Percentiles rank a stretch among this genome's conserved stretches.
Conservation (phyloP, 1,139 yeast species). For the Yamadazyma diospyri region DNA sequence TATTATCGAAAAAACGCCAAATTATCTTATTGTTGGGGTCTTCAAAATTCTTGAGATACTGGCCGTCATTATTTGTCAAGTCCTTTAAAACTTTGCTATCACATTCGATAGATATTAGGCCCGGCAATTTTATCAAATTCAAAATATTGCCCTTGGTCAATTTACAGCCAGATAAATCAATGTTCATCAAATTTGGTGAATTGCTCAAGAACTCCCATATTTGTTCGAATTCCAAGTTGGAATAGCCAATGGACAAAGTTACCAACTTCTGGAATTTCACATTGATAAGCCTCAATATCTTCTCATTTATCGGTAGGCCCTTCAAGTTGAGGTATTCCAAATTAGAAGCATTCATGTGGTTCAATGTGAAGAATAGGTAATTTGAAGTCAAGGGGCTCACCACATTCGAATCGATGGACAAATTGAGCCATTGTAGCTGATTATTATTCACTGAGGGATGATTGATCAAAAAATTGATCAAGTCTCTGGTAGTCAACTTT, state of each 20-base stretch:
- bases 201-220: slow-evolving; percentile 46
- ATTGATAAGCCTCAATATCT: slow-evolving; percentile 54
- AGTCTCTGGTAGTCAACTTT: slow-evolving; percentile 67
- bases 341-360: slow-evolving; percentile 49
- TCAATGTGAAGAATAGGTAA: slow-evolving; percentile 56
- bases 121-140: slow-evolving; percentile 26
- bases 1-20: slow-evolving; percentile 55
- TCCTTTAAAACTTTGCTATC: slow-evolving; percentile 41
- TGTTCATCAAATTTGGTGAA: slow-evolving; percentile 22
- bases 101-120: slow-evolving; percentile 35
- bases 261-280: slow-evolving; percentile 52
- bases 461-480: slow-evolving; percentile 65
- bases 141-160: slow-evolving; percentile 20
- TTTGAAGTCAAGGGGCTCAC: slow-evolving; percentile 59
- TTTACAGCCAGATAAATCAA: slow-evolving; percentile 42
- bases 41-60: slow-evolving; percentile 20
- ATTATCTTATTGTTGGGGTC: slow-evolving; percentile 28
- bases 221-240: slow-evolving; percentile 47
- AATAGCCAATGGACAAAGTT: slow-evolving; percentile 62
- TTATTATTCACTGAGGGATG: slow-evolving; percentile 66
- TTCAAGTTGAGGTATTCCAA: slow-evolving; percentile 64
- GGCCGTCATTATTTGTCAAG: slow-evolving; percentile 33
- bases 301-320: slow-evolving; percentile 64
- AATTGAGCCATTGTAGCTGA: slow-evolving; percentile 68
- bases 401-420: slow-evolving; percentile 70